phyloP scores from a whole-genome alignment of 805 yeast genomes.

The Metschnikowia aberdeeniae region DNA sequence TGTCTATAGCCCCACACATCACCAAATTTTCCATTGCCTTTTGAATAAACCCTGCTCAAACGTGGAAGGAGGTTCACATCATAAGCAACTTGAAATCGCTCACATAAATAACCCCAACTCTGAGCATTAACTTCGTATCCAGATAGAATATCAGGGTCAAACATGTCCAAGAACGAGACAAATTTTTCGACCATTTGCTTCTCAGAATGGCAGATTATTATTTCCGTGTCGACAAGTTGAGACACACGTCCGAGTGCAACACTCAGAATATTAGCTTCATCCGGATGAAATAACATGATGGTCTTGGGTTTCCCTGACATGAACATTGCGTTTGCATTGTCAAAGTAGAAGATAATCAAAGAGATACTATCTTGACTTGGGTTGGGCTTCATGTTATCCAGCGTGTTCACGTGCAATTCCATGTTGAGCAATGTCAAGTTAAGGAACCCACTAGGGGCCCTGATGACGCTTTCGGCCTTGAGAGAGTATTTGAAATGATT shows the following conservation, averaged over 20 bases:
- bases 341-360: constrained; percentile 62
- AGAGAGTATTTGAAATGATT: constrained; percentile 39
- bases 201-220: constrained; percentile 38
- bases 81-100: constrained; percentile 46
- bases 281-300: constrained; percentile 6
- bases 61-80: constrained; percentile 53
- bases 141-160: constrained; percentile 84
- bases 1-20: constrained; percentile 82
- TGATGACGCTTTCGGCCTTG: constrained; percentile 26
- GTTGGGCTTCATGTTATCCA: constrained; percentile 52
- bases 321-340: constrained; percentile 31
- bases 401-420: constrained; percentile 64
- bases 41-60: constrained; percentile 54
- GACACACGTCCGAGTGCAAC: constrained; percentile 5
- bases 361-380: constrained; percentile 57
- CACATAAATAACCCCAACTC: constrained; percentile 90
- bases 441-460: constrained; percentile 39
- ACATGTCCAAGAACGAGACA: constrained; percentile 48
- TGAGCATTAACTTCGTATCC: constrained; percentile 78
- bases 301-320: constrained; percentile 6
- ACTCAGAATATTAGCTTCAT: constrained; percentile 1
- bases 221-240: constrained; percentile 1
- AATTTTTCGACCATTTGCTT: constrained; percentile 53
- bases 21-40: constrained; percentile 49
- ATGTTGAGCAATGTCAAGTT: constrained; percentile 55